These are phyloP conservation scores for Oenanthe sinensis DNA, from an alignment of 129 eudicot genomes.

Conservation along the genomic window DNA sequence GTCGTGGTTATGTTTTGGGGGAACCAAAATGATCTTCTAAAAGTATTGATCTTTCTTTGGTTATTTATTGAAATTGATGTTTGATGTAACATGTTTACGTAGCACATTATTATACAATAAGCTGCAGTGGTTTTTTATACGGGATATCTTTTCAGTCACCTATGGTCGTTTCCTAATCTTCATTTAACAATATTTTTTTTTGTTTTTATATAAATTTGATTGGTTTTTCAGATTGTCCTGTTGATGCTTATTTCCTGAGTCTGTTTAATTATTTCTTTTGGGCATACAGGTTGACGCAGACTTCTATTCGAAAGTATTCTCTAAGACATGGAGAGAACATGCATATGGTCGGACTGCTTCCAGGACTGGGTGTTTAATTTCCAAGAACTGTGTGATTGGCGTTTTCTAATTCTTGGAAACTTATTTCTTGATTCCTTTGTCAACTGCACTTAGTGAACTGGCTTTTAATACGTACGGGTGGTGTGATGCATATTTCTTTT, in stretches of 20 bases:
- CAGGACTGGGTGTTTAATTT: conserved; percentile 45
- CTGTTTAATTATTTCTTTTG: background rate
- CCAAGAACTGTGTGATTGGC: conserved; percentile 89
- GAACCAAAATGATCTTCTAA: background rate
- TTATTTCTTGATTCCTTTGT: conserved; percentile 72
- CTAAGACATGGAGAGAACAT: conserved; percentile 63
- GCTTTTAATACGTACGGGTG: conserved; percentile 42
- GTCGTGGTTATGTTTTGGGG: background rate
- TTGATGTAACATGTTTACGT: background rate
- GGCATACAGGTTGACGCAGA: conserved; percentile 25
- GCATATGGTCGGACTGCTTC: conserved; percentile 25
- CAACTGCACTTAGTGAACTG: conserved; percentile 83
- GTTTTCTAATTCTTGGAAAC: conserved; percentile 55
- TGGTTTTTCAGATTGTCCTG: background rate
- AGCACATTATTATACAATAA: background rate
- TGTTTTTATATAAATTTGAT: background rate
- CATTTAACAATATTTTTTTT: background rate
- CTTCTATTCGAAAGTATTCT: conserved; percentile 20
- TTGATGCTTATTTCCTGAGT: background rate
- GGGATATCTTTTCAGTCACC: background rate
- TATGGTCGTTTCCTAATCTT: background rate
- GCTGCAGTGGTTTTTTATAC: background rate
- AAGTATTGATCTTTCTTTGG: background rate
- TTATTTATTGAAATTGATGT: background rate
- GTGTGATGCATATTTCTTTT: conserved; percentile 54